Conservation (phyloP, 306 rosid genomes). For the Alnus rubra region DNA sequence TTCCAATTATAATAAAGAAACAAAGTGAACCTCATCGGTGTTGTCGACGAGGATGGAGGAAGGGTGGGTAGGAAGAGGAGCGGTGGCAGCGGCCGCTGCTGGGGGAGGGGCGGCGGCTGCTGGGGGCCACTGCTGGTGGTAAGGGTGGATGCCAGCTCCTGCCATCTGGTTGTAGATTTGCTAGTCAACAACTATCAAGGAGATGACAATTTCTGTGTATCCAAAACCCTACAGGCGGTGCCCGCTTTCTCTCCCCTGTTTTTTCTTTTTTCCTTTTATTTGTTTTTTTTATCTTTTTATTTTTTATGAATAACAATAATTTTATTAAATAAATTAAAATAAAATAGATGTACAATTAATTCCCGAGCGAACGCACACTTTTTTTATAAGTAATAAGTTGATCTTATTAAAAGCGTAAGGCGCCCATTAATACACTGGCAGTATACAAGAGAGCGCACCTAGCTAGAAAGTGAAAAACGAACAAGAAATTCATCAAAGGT, state of each 20-base stretch:
- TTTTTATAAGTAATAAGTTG: too few relatives aligned
- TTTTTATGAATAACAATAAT: too few relatives aligned
- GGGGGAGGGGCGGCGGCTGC: conserved; percentile 53
- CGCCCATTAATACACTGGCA: too few relatives aligned
- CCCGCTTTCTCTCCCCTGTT: neutral
- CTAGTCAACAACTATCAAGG: neutral
- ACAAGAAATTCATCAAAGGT: too few relatives aligned
- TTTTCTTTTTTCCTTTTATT: too few relatives aligned
- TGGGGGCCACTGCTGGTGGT: conserved; percentile 94
- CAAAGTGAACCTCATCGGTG: conserved; percentile 57
- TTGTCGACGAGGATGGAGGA: conserved; percentile 50
- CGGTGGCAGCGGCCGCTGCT: conserved; percentile 20
- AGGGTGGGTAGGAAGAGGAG: conserved; percentile 43
- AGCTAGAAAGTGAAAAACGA: too few relatives aligned
- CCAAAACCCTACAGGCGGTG: neutral
- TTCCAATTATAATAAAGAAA: neutral
- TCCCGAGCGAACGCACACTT: too few relatives aligned
- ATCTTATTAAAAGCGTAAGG: too few relatives aligned
- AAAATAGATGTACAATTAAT: too few relatives aligned
- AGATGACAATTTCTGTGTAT: neutral
- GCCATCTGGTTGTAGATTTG: conserved; percentile 51
- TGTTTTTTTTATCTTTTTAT: too few relatives aligned
- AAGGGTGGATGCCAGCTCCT: conserved; percentile 88
- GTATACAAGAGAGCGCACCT: too few relatives aligned
- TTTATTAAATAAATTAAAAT: too few relatives aligned